These are phyloP conservation scores for Hanseniaspora thailandica DNA, from an alignment of 805 yeast genomes.

Conservation along the genomic window DNA sequence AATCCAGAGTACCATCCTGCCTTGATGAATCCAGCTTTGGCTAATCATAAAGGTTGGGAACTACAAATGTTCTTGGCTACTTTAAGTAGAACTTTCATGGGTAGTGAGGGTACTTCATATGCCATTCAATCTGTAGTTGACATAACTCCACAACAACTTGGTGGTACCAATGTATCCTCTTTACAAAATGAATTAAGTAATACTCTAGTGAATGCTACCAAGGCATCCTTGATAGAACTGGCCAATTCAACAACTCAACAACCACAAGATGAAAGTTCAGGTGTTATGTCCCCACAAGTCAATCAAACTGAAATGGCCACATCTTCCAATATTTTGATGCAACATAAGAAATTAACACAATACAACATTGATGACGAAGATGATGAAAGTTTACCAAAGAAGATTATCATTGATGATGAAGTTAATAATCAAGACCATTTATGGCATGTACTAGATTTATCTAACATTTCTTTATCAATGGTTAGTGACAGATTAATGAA, in stretches of 20 bases:
- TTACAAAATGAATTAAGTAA: slow-evolving; percentile 12
- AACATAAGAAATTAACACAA: slow-evolving; percentile 34
- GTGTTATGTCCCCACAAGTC: slow-evolving; percentile 18
- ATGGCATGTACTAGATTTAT: slow-evolving; percentile 88
- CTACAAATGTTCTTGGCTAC: slow-evolving; percentile 28
- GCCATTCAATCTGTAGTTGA: slow-evolving; percentile 32
- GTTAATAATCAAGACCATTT: slow-evolving; percentile 44
- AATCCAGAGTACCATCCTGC: slow-evolving; percentile 30
- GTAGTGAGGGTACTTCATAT: slow-evolving; percentile 28
- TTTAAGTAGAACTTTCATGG: slow-evolving; percentile 27
- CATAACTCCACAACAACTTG: slow-evolving; percentile 19
- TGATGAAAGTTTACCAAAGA: slow-evolving; percentile 55
- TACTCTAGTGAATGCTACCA: slow-evolving; percentile 13
- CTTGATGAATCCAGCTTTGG: slow-evolving; percentile 25
- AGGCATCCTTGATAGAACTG: slow-evolving; percentile 15
- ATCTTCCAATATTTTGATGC: slow-evolving; percentile 26
- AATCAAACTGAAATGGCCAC: slow-evolving; percentile 17
- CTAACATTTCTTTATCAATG: slow-evolving; percentile 72
- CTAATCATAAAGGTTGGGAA: slow-evolving; percentile 30
- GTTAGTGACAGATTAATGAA: slow-evolving; percentile 65
- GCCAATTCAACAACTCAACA: slow-evolving; percentile 9
- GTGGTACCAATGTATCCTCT: slow-evolving; percentile 8
- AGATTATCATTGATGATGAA: slow-evolving; percentile 29
- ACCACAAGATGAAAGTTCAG: not conserved
- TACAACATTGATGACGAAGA: slow-evolving; percentile 42